phyloP scores from a whole-genome alignment of 148 eudicot species.

The Chenopodium album region DNA sequence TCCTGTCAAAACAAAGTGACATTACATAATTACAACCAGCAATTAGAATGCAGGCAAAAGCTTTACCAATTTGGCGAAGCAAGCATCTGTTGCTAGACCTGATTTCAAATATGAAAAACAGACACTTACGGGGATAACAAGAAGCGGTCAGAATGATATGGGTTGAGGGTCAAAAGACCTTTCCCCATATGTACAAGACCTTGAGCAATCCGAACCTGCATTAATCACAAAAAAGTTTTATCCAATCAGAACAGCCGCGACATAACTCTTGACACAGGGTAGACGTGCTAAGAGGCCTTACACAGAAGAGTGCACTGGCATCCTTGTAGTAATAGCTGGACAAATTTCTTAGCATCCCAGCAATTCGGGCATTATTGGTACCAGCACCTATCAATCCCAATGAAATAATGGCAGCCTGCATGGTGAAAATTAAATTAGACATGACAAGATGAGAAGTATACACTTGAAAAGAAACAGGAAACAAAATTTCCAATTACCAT shows the following conservation, averaged over 20 bases:
- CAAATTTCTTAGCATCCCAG: conserved; percentile 91
- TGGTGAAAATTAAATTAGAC: not conserved
- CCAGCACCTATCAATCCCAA: conserved; percentile 97
- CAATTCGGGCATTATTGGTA: conserved; percentile 94
- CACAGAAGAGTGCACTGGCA: conserved; percentile 83
- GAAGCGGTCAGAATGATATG: conserved; percentile 91
- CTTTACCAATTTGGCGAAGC: not conserved
- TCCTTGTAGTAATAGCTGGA: conserved; percentile 93
- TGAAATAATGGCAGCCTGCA: conserved; percentile 88
- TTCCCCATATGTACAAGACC: conserved; percentile 96
- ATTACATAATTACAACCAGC: conserved; percentile 2
- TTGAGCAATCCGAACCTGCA: conserved; percentile 97
- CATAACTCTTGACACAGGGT: not conserved
- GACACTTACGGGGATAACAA: conserved; percentile 84
- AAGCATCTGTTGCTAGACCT: not conserved
- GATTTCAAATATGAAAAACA: not conserved
- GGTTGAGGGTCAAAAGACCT: conserved; percentile 84
- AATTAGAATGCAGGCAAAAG: not conserved
- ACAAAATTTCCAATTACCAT: conserved; percentile 43
- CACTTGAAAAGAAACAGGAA: not conserved
- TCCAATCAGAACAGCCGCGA: not conserved
- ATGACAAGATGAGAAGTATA: not conserved
- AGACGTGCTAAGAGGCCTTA: conserved; percentile 31
- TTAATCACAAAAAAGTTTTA: not conserved
- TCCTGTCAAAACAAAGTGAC: conserved; percentile 36